Evolutionary conservation across 2,329 filamentous ascomycete genomes (phyloP).

Genomic region (Epichloe aotearoae): DNA sequence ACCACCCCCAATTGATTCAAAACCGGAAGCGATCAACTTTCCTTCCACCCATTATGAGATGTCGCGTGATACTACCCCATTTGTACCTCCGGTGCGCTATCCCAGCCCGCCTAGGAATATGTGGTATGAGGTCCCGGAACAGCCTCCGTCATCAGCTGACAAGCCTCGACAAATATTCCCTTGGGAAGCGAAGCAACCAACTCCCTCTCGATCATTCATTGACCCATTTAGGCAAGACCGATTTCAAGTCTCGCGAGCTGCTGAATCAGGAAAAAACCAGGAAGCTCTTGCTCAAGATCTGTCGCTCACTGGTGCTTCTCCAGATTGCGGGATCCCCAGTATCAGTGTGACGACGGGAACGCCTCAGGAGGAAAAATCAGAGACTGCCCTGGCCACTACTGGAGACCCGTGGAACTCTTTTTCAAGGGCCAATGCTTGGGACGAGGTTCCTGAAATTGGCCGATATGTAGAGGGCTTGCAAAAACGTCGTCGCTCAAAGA

Average conservation of each 20-base stretch:
- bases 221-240: slow-evolving; percentile 4
- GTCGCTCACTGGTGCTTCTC: not conserved
- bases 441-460: slow-evolving; percentile 77
- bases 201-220: slow-evolving; percentile 49
- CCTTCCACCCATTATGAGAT: slow-evolving; percentile 69
- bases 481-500: slow-evolving; percentile 35
- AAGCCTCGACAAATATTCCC: slow-evolving; percentile 67
- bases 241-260: slow-evolving; percentile 13
- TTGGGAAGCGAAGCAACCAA: slow-evolving; percentile 64
- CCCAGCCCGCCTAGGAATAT: slow-evolving; percentile 76
- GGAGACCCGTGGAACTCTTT: slow-evolving; percentile 58
- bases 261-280: slow-evolving; percentile 4
- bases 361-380: not conserved
- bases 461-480: slow-evolving; percentile 71
- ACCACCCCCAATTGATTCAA: slow-evolving; percentile 53
- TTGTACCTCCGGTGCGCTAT: slow-evolving; percentile 63
- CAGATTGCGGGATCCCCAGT: not conserved
- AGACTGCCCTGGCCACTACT: not conserved
- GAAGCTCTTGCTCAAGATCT: not conserved
- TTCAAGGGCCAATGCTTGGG: slow-evolving; percentile 79
- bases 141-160: slow-evolving; percentile 39
- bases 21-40: slow-evolving; percentile 76
- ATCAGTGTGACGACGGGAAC: not conserved
- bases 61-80: slow-evolving; percentile 62
- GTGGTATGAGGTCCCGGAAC: slow-evolving; percentile 72